phyloP scores from a whole-genome alignment of 805 yeast genomes.

The Kuraishia cidri region DNA sequence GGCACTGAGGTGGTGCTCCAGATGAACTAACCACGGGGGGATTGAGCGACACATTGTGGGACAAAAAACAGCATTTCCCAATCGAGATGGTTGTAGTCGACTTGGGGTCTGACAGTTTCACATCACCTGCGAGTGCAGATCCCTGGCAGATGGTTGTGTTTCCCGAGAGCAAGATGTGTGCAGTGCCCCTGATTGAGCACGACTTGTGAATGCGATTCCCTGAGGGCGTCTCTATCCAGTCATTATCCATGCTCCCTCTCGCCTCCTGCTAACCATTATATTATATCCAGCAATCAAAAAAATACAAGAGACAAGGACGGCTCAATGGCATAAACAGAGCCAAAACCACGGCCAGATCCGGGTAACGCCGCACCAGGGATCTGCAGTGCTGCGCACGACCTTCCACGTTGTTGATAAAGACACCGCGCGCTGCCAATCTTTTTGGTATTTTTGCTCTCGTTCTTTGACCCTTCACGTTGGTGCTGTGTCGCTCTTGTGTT shows the following conservation, averaged over 20 bases:
- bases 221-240: slow-evolving; percentile 41
- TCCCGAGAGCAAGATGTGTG: slow-evolving; percentile 35
- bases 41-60: slow-evolving; percentile 14
- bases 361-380: too few species aligned
- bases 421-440: too few species aligned
- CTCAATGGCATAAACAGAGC: too few species aligned
- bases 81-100: slow-evolving; percentile 25
- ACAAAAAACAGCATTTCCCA: slow-evolving; percentile 38
- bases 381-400: too few species aligned
- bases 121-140: slow-evolving; percentile 26
- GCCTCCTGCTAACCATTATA: too few species aligned
- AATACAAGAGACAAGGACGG: too few species aligned
- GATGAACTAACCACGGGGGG: slow-evolving; percentile 16
- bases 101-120: slow-evolving; percentile 4
- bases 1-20: slow-evolving; percentile 7
- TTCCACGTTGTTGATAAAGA: too few species aligned
- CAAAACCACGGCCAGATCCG: too few species aligned
- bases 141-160: slow-evolving; percentile 30
- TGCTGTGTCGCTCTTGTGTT: too few species aligned
- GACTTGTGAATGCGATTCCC: slow-evolving; percentile 39
- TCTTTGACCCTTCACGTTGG: too few species aligned
- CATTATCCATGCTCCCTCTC: background rate
- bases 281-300: too few species aligned
- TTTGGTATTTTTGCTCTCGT: too few species aligned
- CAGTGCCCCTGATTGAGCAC: slow-evolving; percentile 33